Evolutionary conservation across 805 yeast species (phyloP).

Genomic region (Dipodascopsis tothii): DNA sequence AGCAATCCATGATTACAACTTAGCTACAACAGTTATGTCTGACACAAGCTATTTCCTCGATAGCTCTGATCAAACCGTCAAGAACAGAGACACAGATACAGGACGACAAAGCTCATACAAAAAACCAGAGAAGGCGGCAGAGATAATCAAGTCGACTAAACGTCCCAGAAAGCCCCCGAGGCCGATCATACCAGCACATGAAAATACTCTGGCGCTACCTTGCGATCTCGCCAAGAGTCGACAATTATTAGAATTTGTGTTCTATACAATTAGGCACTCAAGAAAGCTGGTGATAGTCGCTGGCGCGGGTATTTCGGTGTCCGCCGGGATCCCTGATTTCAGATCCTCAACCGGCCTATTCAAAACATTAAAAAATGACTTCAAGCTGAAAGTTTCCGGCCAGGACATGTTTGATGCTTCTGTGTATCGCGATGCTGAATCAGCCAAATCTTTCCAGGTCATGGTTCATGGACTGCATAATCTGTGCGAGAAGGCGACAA

Average conservation of each 20-base stretch:
- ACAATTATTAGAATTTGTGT: slow-evolving; percentile 39
- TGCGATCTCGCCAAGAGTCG: no score
- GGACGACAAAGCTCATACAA: no score
- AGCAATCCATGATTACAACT: no score
- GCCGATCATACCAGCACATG: no score
- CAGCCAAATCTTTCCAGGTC: slow-evolving; percentile 60
- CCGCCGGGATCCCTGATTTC: slow-evolving; percentile 86
- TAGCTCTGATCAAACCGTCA: no score
- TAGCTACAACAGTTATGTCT: no score
- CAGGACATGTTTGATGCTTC: slow-evolving; percentile 74
- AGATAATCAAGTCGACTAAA: no score
- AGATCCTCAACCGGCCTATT: slow-evolving; percentile 75
- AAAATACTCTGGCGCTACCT: no score
- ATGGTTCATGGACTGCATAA: slow-evolving; percentile 59
- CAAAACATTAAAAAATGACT: slow-evolving; percentile 39
- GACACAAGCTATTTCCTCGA: no score
- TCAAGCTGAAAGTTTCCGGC: slow-evolving; percentile 41
- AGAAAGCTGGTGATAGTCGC: slow-evolving; percentile 57
- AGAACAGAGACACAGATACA: no score
- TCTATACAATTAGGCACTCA: slow-evolving; percentile 48
- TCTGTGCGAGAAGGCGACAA: slow-evolving; percentile 48
- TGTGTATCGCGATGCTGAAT: slow-evolving; percentile 57
- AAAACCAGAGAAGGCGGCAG: no score
- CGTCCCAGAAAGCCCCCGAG: no score
- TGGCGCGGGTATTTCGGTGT: slow-evolving; percentile 89